Evolutionary conservation across 2,329 filamentous ascomycete genomes (phyloP), one percentile per base, ranked within the genome.

Genomic region (Diplocarpon mali): DNA sequence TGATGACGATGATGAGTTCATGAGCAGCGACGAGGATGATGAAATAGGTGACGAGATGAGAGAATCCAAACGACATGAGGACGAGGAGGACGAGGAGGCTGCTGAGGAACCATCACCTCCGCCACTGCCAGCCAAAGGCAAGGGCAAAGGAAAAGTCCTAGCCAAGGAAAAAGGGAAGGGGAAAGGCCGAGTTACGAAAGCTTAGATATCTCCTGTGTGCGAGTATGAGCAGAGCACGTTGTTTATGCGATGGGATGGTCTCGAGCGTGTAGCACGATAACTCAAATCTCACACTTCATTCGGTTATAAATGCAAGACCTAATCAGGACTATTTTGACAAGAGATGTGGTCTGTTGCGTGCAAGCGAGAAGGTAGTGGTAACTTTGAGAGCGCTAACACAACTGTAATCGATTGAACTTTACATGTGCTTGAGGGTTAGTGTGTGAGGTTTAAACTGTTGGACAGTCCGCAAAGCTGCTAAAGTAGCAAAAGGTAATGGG

Each of bases 1-100:
- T 65, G 84, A 88, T 50, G 83, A 89, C 29, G 81, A 85, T 43
- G 83, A 88, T 38, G 80, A 85, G 56, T 83, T 81, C 51, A 78
- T 82, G 74, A 83, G 78, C 55, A 74, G 75, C 41, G 75, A 80
- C n/a, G 78, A 80, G 29, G 72, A 74, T 11, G 65, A 68, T 5
- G 62, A 67, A 24, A 7, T 24, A 20, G 51, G 51, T 5, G 47
- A 38, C 11, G 43, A 51, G 11, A 49, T 44, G 4, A 45, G 45
- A 14, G 44, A 42, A 11, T 32, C 40, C 17, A 38, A 46, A 9
- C 53, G 20, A 38, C 53, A 57, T 20, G 52, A 44, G 14, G 56
- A 46, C 16, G 41, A 46, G 11, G 53, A 29, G 37, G 56, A 57
- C 20, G 52, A 44, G n/a, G 56, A 56, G 16, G 52, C 50, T 16